phyloP scores from a whole-genome alignment of 441 rosid species.

The Manihot esculenta region DNA sequence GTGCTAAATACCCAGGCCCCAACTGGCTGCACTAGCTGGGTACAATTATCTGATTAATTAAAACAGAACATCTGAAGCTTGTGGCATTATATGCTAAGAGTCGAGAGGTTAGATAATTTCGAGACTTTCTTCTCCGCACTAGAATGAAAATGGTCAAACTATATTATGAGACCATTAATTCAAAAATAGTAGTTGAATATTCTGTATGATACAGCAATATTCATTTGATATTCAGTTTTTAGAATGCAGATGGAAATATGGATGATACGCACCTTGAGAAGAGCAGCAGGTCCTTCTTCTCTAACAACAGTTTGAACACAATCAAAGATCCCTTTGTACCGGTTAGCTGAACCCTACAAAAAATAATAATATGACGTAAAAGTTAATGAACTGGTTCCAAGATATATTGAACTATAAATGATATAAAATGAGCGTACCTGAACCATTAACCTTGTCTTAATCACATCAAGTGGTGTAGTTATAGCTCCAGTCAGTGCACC shows the following conservation, averaged over 20 bases:
- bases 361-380: slow-evolving; percentile 4
- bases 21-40: not conserved
- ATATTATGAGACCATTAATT: not conserved
- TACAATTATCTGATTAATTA: too few relatives aligned
- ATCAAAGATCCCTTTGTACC: slow-evolving; percentile 71
- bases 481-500: slow-evolving; percentile 96
- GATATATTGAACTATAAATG: slow-evolving; percentile 3
- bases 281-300: slow-evolving; percentile 87
- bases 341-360: slow-evolving; percentile 73
- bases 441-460: slow-evolving; percentile 93
- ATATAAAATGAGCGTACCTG: slow-evolving; percentile 49
- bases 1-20: too few relatives aligned
- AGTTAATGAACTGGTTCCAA: not conserved
- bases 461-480: slow-evolving; percentile 97
- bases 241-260: not conserved
- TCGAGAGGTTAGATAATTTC: not conserved
- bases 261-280: slow-evolving; percentile 58
- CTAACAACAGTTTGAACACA: slow-evolving; percentile 81
- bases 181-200: not conserved
- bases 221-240: not conserved
- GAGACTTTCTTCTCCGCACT: not conserved
- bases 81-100: not conserved
- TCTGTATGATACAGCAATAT: too few relatives aligned
- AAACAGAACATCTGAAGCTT: not conserved
- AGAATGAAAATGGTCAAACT: not conserved